A percentile compares a stretch with the other conserved stretches of the same genome.
Conservation (phyloP, 2,329 filamentous ascomycete genomes). For the Lachnellula subtilissima region DNA sequence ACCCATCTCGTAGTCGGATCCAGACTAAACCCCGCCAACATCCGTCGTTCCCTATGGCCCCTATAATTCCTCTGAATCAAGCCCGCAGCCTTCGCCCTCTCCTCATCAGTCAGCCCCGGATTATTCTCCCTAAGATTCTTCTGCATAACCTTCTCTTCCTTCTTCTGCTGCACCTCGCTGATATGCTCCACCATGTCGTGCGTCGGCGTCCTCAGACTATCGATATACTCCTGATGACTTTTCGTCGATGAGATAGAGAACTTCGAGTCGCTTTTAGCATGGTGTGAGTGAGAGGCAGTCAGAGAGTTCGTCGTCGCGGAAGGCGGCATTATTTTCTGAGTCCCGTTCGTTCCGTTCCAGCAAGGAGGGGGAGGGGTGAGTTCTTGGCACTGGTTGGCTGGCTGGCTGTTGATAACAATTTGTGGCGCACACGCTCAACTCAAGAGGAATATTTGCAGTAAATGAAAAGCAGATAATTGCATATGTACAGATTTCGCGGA, state of each 20-base stretch:
- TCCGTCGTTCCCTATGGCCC: conserved; percentile 67
- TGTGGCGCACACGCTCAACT: neutral
- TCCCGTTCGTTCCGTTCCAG: neutral
- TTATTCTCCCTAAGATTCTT: conserved; percentile 29
- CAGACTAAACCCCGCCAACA: conserved; percentile 63
- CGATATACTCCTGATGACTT: conserved; percentile 30
- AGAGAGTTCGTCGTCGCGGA: neutral
- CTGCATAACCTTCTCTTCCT: conserved; percentile 25
- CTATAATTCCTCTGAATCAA: conserved; percentile 70
- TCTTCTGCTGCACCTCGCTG: conserved; percentile 41
- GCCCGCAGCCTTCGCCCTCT: conserved; percentile 45
- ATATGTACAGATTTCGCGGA: too few species aligned
- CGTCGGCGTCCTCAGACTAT: conserved; percentile 24
- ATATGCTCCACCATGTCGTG: conserved; percentile 44
- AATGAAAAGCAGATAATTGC: too few species aligned
- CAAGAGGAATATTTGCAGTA: neutral
- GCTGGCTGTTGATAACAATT: too few species aligned
- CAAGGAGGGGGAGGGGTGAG: neutral
- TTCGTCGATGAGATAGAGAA: conserved; percentile 15
- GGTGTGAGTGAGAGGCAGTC: neutral
- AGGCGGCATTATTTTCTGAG: neutral
- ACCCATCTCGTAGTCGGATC: conserved; percentile 29
- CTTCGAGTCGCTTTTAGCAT: conserved; percentile 15
- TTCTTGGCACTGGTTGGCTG: neutral
- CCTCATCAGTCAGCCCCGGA: conserved; percentile 35